Conservation (phyloP, 495 filamentous ascomycete genomes). For the Penicillium herquei region DNA sequence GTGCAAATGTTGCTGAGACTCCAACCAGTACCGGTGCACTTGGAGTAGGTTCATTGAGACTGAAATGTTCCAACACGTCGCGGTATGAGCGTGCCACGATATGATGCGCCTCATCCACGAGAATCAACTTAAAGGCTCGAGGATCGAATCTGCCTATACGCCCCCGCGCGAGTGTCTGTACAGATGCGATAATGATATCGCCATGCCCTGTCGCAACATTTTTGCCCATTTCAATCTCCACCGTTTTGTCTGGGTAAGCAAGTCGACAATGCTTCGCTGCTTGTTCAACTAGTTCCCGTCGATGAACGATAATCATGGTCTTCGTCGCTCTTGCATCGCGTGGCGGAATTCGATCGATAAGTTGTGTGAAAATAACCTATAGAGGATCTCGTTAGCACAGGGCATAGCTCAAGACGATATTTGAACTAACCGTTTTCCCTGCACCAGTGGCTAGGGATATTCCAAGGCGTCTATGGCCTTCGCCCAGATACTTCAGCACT, state of each 20-base stretch:
- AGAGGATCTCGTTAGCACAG: constrained; percentile 2
- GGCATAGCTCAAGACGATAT: background rate
- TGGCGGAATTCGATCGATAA: constrained; percentile 75
- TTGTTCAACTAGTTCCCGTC: constrained; percentile 94
- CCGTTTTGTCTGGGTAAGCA: constrained; percentile 72
- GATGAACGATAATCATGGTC: constrained; percentile 89
- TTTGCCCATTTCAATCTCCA: constrained; percentile 90
- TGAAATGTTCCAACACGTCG: constrained; percentile 69
- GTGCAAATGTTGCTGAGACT: constrained; percentile 89
- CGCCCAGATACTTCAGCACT: constrained; percentile 66
- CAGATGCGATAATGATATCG: constrained; percentile 92
- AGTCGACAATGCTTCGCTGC: constrained; percentile 77
- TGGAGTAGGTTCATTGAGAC: constrained; percentile 51
- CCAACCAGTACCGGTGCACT: constrained; percentile 75
- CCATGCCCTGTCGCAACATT: constrained; percentile 69
- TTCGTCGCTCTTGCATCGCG: constrained; percentile 59
- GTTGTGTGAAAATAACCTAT: constrained; percentile 91
- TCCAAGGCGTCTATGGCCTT: constrained; percentile 79
- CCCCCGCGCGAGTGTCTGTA: constrained; percentile 72
- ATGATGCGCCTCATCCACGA: constrained; percentile 98
- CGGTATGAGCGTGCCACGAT: constrained; percentile 84
- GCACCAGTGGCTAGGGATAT: constrained; percentile 89
- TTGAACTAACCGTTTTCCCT: constrained; percentile 75
- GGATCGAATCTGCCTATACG: constrained; percentile 82
- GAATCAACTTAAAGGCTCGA: constrained; percentile 75